Percentiles rank a stretch among this genome's conserved stretches.
These are phyloP conservation scores for Penicillium longicatenatum DNA, from an alignment of 495 filamentous ascomycete genomes.

Conservation along the genomic window DNA sequence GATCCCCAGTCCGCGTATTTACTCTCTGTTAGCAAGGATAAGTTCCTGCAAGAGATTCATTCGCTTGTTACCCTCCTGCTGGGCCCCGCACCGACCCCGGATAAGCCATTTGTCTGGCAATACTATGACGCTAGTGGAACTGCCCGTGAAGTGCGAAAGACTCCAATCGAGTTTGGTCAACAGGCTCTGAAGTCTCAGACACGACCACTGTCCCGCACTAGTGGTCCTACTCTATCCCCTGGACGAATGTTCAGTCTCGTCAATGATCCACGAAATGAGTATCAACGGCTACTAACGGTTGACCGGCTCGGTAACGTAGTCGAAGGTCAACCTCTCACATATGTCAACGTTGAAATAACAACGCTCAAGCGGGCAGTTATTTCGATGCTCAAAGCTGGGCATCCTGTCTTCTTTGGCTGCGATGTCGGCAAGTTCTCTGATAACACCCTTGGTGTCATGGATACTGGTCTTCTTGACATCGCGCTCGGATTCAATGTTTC, in stretches of 20 bases:
- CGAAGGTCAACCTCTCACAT: constrained; percentile 68
- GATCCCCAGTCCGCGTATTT: constrained; percentile 8
- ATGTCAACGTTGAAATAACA: constrained; percentile 78
- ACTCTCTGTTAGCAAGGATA: constrained; percentile 59
- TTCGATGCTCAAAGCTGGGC: constrained; percentile 69
- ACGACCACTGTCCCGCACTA: constrained; percentile 12
- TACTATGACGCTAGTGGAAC: constrained; percentile 69
- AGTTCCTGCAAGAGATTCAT: constrained; percentile 77
- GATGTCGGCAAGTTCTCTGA: constrained; percentile 85
- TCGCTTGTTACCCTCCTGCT: constrained; percentile 76
- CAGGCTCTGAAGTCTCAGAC: constrained; percentile 12
- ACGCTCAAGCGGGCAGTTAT: constrained; percentile 73
- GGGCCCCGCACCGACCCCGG: constrained; percentile 70
- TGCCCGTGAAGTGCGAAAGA: constrained; percentile 58
- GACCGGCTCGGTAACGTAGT: constrained; percentile 77
- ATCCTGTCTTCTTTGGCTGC: constrained; percentile 85
- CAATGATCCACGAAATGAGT: constrained; percentile 79
- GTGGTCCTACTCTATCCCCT: constrained; percentile 18
- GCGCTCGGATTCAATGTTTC: constrained; percentile 75
- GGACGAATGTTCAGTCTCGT: constrained; percentile 69
- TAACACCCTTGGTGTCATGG: constrained; percentile 68
- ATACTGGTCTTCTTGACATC: constrained; percentile 70
- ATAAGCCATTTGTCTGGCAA: constrained; percentile 72
- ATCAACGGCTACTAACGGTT: constrained; percentile 70
- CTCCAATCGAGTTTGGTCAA: constrained; percentile 66